These are phyloP conservation scores for Rhizopogon vesiculosus DNA, from an alignment of 768 basidiomycete genomes.

Conservation along the genomic window DNA sequence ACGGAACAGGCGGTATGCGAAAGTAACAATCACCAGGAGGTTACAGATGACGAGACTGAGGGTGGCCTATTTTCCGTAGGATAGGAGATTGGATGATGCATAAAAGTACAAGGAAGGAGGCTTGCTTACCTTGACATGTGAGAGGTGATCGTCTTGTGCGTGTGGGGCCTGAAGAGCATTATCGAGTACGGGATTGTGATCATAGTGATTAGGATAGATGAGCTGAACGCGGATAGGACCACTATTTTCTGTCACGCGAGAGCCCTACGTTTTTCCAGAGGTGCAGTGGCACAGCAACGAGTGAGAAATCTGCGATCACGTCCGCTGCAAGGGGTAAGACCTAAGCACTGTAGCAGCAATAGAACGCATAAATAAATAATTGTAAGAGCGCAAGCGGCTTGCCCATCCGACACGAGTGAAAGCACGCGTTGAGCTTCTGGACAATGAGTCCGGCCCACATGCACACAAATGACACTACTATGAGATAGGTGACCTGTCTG, in stretches of 20 bases:
- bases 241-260: not conserved
- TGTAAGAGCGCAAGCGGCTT: not conserved
- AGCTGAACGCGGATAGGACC: not conserved
- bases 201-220: not conserved
- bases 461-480: not conserved
- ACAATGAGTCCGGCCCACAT: not conserved
- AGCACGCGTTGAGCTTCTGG: not conserved
- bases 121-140: not conserved
- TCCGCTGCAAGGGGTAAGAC: not conserved
- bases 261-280: not conserved
- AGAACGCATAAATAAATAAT: not conserved
- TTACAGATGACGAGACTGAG: not conserved
- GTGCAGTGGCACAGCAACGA: not conserved
- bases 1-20: not conserved
- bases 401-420: not conserved
- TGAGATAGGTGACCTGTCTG: not conserved
- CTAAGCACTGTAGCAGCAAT: not conserved
- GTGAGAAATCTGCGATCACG: not conserved
- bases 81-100: not conserved
- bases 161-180: not conserved
- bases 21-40: not conserved
- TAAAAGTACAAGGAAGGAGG: not conserved
- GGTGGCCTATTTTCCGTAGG: not conserved
- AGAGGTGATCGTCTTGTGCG: not conserved
- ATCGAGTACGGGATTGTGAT: not conserved